Evolutionary conservation across 306 rosid genomes (phyloP).

Genomic region (Quercus agrifolia): DNA sequence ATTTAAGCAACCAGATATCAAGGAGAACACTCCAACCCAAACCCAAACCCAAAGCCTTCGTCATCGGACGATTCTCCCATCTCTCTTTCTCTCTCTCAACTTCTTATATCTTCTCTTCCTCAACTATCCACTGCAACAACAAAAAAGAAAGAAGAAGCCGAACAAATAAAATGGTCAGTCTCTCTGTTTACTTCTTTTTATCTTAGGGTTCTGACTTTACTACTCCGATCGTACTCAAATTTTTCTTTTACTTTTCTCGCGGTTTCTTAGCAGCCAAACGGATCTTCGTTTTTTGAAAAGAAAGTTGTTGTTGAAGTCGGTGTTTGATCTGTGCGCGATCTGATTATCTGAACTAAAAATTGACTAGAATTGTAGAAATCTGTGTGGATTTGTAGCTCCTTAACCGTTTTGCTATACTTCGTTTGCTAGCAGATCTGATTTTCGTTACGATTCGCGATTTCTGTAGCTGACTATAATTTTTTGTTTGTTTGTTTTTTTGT

Average conservation of each 20-base stretch:
- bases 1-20: neutral
- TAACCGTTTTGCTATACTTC: neutral
- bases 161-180: constrained; percentile 21
- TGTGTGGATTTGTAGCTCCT: neutral
- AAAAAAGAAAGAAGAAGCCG: neutral
- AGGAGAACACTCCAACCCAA: no score
- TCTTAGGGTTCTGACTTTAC: neutral
- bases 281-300: neutral
- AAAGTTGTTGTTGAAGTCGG: neutral
- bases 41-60: neutral
- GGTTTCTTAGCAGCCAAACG: neutral
- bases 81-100: neutral
- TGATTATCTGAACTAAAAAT: neutral
- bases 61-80: constrained; percentile 17
- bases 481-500: neutral
- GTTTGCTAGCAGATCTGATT: constrained; percentile 11
- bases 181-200: neutral
- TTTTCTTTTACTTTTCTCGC: neutral
- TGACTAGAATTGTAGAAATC: neutral
- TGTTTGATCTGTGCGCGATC: neutral
- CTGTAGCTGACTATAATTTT: no score
- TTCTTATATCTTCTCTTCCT: constrained; percentile 14
- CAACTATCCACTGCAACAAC: neutral
- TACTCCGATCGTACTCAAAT: neutral
- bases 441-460: neutral